Conservation (phyloP, 495 filamentous ascomycete species). For the Penicillium desertorum region DNA sequence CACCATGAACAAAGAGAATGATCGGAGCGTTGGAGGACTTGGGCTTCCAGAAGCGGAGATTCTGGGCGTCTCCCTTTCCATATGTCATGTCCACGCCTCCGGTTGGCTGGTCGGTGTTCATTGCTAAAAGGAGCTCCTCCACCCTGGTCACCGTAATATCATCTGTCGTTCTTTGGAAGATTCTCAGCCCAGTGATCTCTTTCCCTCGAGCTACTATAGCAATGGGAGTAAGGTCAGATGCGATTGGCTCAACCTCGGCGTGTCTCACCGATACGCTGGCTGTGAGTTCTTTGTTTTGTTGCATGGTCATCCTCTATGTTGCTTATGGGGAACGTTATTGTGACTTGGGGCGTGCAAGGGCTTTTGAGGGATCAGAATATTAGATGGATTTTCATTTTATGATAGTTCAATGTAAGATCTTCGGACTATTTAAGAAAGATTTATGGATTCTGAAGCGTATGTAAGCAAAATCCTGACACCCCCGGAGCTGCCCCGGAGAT, state of each 20-base stretch:
- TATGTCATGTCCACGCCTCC: background rate
- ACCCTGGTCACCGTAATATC: background rate
- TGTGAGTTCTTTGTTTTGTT: too few species aligned
- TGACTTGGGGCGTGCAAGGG: background rate
- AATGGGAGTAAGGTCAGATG: background rate
- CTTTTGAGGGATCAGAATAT: background rate
- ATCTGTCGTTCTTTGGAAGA: background rate
- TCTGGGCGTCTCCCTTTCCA: background rate
- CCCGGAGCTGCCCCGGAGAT: background rate
- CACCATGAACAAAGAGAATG: constrained; percentile 1
- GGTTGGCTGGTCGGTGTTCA: background rate
- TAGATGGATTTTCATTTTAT: background rate
- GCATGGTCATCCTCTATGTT: background rate
- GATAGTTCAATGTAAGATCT: too few species aligned
- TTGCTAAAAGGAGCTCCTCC: background rate
- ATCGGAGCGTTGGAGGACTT: background rate
- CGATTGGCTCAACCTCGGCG: background rate
- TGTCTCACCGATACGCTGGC: too few species aligned
- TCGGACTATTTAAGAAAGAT: background rate
- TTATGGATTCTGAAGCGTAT: background rate
- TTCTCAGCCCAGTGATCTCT: background rate
- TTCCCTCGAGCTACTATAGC: background rate
- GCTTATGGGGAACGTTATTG: too few species aligned
- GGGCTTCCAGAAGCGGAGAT: background rate
- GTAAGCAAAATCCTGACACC: background rate